Conservation (phyloP, 2,329 filamentous ascomycete species). For the Scedosporium aurantiacum region DNA sequence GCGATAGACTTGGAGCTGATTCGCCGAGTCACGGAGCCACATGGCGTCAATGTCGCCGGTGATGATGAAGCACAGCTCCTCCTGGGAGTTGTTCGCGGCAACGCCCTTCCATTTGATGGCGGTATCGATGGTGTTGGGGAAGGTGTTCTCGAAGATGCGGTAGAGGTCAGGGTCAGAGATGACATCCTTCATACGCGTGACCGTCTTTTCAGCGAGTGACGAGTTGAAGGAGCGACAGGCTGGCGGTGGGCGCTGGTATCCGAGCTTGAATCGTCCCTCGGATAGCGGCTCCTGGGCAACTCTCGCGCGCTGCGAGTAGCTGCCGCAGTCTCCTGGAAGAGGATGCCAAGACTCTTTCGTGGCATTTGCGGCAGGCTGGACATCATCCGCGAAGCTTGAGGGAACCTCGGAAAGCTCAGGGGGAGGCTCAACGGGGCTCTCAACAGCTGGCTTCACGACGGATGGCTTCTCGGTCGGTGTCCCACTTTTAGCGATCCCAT, state of each 20-base stretch:
- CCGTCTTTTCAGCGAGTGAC: conserved; percentile 8
- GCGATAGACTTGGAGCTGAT: conserved; percentile 59
- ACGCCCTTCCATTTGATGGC: conserved; percentile 66
- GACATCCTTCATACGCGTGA: conserved; percentile 22
- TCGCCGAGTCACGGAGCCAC: conserved; percentile 77
- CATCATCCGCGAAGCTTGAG: neutral
- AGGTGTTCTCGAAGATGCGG: conserved; percentile 73
- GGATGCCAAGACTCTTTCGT: neutral
- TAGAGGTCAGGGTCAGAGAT: conserved; percentile 53
- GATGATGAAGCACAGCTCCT: conserved; percentile 65
- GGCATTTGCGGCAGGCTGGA: neutral
- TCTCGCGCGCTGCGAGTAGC: conserved; percentile 8
- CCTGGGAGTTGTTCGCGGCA: conserved; percentile 39
- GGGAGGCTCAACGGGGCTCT: neutral
- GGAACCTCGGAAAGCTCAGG: neutral
- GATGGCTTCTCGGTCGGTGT: neutral
- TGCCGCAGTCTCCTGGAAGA: conserved; percentile 2
- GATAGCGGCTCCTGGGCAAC: conserved; percentile 57
- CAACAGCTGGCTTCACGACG: neutral
- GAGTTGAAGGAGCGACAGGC: conserved; percentile 59
- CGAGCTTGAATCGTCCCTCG: conserved; percentile 62
- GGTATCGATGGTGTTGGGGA: conserved; percentile 73
- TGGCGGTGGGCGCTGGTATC: conserved; percentile 66
- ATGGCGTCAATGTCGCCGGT: conserved; percentile 79
- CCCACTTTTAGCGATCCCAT: no score